A percentile compares a stretch with the other conserved stretches of the same genome.
Evolutionary conservation across 75 land plant genomes (phyloP).

Genomic region (Pinus albicaulis): DNA sequence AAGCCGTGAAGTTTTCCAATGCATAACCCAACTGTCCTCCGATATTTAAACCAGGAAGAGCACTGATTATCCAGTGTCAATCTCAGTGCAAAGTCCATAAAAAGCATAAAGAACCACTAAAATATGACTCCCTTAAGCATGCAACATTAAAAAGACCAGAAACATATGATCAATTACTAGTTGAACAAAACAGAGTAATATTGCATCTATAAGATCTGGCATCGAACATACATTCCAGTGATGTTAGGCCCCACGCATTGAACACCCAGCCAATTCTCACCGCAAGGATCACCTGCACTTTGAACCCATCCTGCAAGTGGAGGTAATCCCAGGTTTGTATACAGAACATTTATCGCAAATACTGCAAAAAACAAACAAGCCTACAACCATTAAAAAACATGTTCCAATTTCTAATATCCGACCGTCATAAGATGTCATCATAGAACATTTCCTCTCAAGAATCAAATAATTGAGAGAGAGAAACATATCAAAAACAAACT

Average conservation of each 20-base stretch:
- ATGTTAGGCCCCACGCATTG: conserved; percentile 58
- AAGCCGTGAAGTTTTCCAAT: conserved; percentile 33
- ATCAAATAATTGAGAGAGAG: neutral
- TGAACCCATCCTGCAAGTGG: conserved; percentile 62
- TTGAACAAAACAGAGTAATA: neutral
- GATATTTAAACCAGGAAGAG: conserved; percentile 32
- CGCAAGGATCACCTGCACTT: conserved; percentile 67
- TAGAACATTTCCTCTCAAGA: neutral
- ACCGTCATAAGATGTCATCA: neutral
- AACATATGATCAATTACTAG: neutral
- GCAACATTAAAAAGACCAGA: neutral
- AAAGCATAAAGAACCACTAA: neutral
- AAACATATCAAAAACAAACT: neutral
- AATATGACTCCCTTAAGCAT: neutral
- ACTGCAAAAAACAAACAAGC: conserved; percentile 23
- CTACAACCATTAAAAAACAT: neutral
- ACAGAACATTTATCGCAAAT: conserved; percentile 56
- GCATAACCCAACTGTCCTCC: conserved; percentile 48
- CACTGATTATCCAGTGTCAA: neutral
- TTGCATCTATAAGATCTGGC: neutral
- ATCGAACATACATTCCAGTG: conserved; percentile 48
- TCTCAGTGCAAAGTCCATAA: neutral
- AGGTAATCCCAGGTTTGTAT: conserved; percentile 43
- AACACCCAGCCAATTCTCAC: conserved; percentile 67
- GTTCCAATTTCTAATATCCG: neutral